Evolutionary conservation across 768 basidiomycete species (phyloP), one percentile per base, ranked within the genome.

Genomic region (Amanita phalloides): DNA sequence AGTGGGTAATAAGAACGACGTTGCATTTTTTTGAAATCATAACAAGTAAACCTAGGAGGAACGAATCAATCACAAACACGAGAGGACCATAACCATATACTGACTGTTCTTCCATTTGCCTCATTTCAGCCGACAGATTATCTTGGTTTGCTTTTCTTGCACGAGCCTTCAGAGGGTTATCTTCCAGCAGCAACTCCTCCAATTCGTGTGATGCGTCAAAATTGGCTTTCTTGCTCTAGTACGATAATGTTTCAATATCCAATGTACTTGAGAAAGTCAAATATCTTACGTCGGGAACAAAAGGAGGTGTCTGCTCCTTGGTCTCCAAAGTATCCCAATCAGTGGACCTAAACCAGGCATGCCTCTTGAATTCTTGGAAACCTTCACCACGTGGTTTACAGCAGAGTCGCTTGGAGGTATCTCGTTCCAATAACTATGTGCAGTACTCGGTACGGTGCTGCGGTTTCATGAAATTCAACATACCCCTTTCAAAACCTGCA

Each of bases 121-220:
- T 74, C 90, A 94, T 93, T 66, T 99, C 96, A 0, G 80, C 78
- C 55, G 86, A 90, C 48, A 99, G 68, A 53, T 81, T 84, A 59
- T 96, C 94, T 58, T 93, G 88, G 53, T 87, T 88, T 7, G 82
- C 84, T 65, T 95, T 97, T 47, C 95, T 81, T 55, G 87, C 84
- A 62, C 91, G 85, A 7, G 95, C 94, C 64, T 97, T 97, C 51
- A 99, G 73, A 39, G 95, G 95, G 60, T 98, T 97, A 63, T 97
- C 94, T 67, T 99, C 95, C 14, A 99, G 70, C 9, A 99, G 67
- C 20, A 99, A 74, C 68, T 99, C 95, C 62, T 99, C 95, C 33
- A 99, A 71, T 67, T 99, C 95, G 62, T 98, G 94, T 10, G 95
- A 97, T 25, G 95, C 94, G 63, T 99, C 95, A 63, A 99, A 99